These are phyloP conservation scores for Crithidia bombi DNA, from an alignment of 208 protist genomes.

Conservation along the genomic window DNA sequence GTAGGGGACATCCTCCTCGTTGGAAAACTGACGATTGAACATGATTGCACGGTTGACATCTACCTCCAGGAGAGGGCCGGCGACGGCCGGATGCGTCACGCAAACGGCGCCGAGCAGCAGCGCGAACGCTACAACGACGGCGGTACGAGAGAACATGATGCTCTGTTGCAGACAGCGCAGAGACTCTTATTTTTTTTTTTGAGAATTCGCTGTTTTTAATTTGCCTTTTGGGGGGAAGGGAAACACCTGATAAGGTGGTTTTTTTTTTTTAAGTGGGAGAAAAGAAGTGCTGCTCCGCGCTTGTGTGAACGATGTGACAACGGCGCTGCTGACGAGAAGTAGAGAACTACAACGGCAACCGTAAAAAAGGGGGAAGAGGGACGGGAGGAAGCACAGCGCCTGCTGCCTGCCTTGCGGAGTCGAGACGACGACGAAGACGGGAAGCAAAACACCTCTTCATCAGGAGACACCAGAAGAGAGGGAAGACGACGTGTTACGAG, in stretches of 20 bases:
- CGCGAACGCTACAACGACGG: constrained; percentile 4
- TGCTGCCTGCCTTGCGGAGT: too few species aligned
- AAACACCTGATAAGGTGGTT: too few species aligned
- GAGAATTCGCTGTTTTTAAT: too few species aligned
- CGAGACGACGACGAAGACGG: too few species aligned
- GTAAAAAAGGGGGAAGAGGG: too few species aligned
- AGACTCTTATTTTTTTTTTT: too few species aligned
- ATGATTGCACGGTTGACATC: constrained; percentile 56
- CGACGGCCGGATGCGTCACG: constrained; percentile 14
- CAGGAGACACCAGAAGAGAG: too few species aligned
- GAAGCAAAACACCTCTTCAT: too few species aligned
- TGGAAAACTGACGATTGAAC: constrained; percentile 48
- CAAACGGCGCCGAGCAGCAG: constrained; percentile 26
- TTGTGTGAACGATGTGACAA: not conserved
- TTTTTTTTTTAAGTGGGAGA: too few species aligned
- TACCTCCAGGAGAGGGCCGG: constrained; percentile 35
- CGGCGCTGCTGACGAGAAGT: not conserved
- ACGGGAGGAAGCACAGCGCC: too few species aligned
- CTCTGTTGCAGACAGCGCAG: not conserved
- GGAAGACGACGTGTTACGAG: too few species aligned
- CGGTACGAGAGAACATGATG: not conserved
- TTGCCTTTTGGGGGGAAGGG: too few species aligned
- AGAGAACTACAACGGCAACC: not conserved
- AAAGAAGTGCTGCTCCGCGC: not conserved
- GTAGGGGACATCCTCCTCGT: constrained; percentile 24